Evolutionary conservation across 306 rosid genomes (phyloP), one percentile per base, ranked within the genome.

Genomic region (Ammopiptanthus mongolicus): DNA sequence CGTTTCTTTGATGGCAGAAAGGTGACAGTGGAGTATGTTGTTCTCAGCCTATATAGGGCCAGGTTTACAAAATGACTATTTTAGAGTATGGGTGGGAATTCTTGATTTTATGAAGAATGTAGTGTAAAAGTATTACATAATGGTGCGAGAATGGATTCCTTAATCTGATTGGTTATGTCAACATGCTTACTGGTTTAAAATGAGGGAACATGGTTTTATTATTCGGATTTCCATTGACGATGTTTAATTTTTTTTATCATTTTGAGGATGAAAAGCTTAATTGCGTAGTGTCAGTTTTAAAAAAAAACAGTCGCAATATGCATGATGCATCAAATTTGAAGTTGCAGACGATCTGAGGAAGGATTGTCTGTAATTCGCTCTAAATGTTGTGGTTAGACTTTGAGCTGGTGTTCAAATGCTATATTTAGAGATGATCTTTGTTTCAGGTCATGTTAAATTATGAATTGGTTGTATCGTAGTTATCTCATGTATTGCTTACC

Each of bases 1-100:
- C 89, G 93, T 51, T 25, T 83, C 34, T 92, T 90, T 71, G 96
- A 90, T 67, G 91, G 85, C 80, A 86, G 84, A 69, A 83, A 74
- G 73, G 91, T 92, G 63, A 76, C 85, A 25, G 91, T 92, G 59
- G 92, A 87, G 73, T 95, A 90, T 70, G 71, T 88, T 76, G 18
- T 86, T 41, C 87, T 44, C 25, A 83, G 79, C 76, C 76, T 75
- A 65, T 92, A 92, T 69, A 81, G 58, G 58, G 81, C 73, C 47
- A 84, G 89, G 78, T 92, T 95, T 81, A 60, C 69, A 8, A 85
- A 90, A 61, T 90, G 87, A 89, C 76, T 46, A 18, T 37, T 42
- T 60, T 48, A 25, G 58, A 29, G 37, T 63, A 36, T 14, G 46
- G 41, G 67, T 57, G 17, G 46, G 21, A 33, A 62, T 55, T 44